Percentiles rank a stretch among this genome's conserved stretches.
Conservation (phyloP, 2,329 filamentous ascomycete genomes). For the Myotisia sp. region DNA sequence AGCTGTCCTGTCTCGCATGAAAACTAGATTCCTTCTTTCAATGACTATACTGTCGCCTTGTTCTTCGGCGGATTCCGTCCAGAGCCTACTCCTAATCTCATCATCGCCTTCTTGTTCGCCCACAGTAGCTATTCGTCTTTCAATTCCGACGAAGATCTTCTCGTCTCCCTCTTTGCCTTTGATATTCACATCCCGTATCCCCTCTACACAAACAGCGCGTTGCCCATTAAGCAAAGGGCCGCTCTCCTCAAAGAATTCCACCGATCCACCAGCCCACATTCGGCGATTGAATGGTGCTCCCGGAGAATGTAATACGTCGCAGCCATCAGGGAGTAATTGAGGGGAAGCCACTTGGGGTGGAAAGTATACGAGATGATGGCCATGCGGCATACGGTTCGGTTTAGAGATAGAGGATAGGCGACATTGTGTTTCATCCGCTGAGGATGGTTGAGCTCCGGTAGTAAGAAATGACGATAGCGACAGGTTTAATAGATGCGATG, state of each 20-base stretch:
- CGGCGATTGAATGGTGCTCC: conserved; percentile 57
- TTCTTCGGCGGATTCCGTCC: conserved; percentile 30
- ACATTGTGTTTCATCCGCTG: conserved; percentile 13
- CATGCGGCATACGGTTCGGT: conserved; percentile 26
- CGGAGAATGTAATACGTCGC: conserved; percentile 65
- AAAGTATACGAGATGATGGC: conserved; percentile 80
- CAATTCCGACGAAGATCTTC: conserved; percentile 48
- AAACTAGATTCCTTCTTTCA: conserved; percentile 50
- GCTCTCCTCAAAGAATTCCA: conserved; percentile 38
- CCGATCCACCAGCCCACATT: conserved; percentile 75
- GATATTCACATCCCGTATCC: conserved; percentile 34
- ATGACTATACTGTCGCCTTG: conserved; percentile 34
- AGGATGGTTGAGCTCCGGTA: conserved; percentile 12
- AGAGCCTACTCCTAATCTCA: conserved; percentile 29
- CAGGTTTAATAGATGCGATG: conserved; percentile 50
- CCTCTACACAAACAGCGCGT: conserved; percentile 33
- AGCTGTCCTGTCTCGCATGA: conserved; percentile 40
- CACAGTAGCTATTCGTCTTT: conserved; percentile 36
- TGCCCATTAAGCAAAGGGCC: conserved; percentile 21
- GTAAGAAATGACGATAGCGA: conserved; percentile 44
- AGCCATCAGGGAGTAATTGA: conserved; percentile 63
- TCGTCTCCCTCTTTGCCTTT: conserved; percentile 39
- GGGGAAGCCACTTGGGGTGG: conserved; percentile 51
- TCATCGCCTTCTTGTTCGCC: conserved; percentile 23
- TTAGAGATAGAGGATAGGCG: conserved; percentile 21